Base-by-base conservation (phyloP, 306 rosid species). In the Casuarina cunninghamiana region DNA sequence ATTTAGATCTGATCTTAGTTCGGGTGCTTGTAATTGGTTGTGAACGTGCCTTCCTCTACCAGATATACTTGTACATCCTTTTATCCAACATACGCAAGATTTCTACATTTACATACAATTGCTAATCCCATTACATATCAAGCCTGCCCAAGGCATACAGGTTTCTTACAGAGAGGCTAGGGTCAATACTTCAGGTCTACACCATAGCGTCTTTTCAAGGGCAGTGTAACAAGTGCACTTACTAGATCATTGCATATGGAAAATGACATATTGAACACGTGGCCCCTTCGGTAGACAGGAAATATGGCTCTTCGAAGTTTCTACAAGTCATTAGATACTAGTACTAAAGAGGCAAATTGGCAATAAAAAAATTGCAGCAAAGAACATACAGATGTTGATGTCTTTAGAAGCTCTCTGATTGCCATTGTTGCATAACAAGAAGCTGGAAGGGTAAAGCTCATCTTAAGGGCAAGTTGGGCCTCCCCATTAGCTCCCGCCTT, bases 371-470 rank as follows among this genome's bases (percentile, higher is more conserved):
- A 63, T 57, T 63, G 74, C 19, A 49, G 38, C 60, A 19, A 75
- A 75, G 78, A 69, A 78, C 98, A 81, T 89, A 93, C 96, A 77
- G 99, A 95, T 78, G 99, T 93, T 67, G 98, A 93, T 37, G 97
- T 91, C 90, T 95, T 95, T 76, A 95, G 86, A 80, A 95, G 91
- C 91, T 95, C 98, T 87, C 98, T 87, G 89, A 93, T 88, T 71
- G 98, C 98, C 97, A 93, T 91, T 37, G 99, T 95, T 51, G 99
- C 99, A 76, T 95, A 95, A 83, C 96, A 91, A 5, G 99, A 95
- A 60, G 99, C 53, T 21, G 99, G 97, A 75, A 95, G 97, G 67
- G 93, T 95, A 70, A 95, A 90, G 82, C 87, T 89, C 81, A 95
- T 76, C 85, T 93, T 91, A 73, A 95, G 91, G 83, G 98, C 99